Evolutionary conservation across 176 grass and related monocot genomes (phyloP), one percentile per base, ranked within the genome.

Genomic region (Luzula sylvatica): DNA sequence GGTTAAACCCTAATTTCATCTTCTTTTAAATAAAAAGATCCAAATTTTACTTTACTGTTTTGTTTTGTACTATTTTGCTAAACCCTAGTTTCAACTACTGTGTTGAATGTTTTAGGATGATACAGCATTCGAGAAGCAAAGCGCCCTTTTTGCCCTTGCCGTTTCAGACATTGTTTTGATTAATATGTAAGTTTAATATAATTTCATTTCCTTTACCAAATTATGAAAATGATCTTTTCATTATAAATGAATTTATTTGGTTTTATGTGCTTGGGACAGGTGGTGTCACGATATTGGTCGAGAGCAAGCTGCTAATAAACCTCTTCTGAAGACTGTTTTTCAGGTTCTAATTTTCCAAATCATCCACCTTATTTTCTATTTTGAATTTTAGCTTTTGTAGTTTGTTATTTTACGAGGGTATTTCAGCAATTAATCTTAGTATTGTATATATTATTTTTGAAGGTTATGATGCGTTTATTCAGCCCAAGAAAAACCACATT

Each of bases 251-350:
- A 15, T 46, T 46, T 64, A 19, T 58, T 48, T 11, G 30, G 15
- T 16, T 46, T 23, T 52, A 55, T 49, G 12, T 67, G 19, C 8
- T 40, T 20, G 73, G 41, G 79, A 48, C 38, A 94, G 88, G 54
- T 94, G 88, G 88, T 94, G 88, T 42, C 88, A 94, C 68, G 88
- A 94, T 32, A 87, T 94, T 70, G 82, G 88, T 3, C 67, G 78
- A 74, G 78, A 94, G 46, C 75, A 83, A 42, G 88, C 78, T 52
- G 82, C 88, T 44, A 87, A 83, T 50, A 83, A 77, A 29, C 75
- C 78, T 53, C 78, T 87, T 57, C 58, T 94, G 42, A 87, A 76
- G 74, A 87, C 75, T 16, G 73, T 94, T 39, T 94, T 94, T 74
- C 49, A 83, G 82, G 87, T 87, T 53, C 40, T 54, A 7, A 45